Conservation (phyloP, 768 basidiomycete genomes). For the Tulasnella sp. region DNA sequence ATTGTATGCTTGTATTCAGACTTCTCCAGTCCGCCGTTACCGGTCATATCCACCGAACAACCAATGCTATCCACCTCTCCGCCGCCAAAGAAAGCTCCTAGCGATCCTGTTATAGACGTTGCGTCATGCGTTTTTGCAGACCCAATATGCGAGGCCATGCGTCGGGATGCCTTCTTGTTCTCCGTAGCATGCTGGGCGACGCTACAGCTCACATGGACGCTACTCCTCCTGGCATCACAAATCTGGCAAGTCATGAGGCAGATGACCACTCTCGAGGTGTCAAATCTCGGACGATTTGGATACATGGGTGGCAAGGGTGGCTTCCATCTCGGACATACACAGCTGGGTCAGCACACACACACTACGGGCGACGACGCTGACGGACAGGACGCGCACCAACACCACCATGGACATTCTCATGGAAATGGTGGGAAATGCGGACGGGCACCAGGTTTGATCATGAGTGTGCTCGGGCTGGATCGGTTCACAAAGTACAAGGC, state of each 20-base stretch:
- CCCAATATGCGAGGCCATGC: conserved; percentile 49
- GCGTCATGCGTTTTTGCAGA: conserved; percentile 59
- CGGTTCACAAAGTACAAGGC: conserved; percentile 87
- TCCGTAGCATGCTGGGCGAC: conserved; percentile 76
- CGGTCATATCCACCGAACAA: conserved; percentile 18
- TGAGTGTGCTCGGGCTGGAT: conserved; percentile 88
- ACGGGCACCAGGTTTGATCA: conserved; percentile 55
- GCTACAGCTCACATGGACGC: conserved; percentile 91
- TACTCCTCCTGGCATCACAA: conserved; percentile 74
- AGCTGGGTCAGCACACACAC: conserved; percentile 54
- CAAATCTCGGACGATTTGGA: conserved; percentile 88
- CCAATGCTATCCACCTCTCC: conserved; percentile 2
- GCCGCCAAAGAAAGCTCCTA: neutral
- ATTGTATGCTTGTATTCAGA: neutral
- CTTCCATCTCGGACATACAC: conserved; percentile 55
- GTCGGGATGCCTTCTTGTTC: conserved; percentile 74
- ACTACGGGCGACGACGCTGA: conserved; percentile 39
- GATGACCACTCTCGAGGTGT: conserved; percentile 93
- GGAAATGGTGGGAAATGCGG: conserved; percentile 20
- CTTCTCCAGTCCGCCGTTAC: conserved; percentile 3
- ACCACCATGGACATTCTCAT: conserved; percentile 27
- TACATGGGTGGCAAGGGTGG: conserved; percentile 87
- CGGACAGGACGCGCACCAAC: conserved; percentile 37
- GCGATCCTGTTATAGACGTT: conserved; percentile 32
- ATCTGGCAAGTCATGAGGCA: conserved; percentile 88